Percentiles rank a stretch among this genome's conserved stretches.
Conservation (phyloP, 176 grass and related monocot species). For the Alopecurus myosuroides region DNA sequence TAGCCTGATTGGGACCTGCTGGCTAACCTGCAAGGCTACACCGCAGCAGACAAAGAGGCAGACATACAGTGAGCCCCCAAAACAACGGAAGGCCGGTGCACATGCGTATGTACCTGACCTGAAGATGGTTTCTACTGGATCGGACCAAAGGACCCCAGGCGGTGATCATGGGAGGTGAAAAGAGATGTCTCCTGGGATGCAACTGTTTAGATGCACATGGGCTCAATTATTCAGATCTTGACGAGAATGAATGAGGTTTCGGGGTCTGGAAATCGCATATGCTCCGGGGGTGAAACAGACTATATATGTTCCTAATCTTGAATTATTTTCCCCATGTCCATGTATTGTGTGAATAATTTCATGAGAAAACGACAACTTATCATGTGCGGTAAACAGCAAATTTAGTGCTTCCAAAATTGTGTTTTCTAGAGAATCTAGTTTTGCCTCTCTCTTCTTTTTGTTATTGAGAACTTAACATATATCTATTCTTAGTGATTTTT, state of each 20-base stretch:
- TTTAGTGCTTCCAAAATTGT: no score
- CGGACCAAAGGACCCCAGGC: background rate
- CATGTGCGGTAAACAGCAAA: no score
- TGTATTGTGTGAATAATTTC: no score
- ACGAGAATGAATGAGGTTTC: background rate
- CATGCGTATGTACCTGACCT: background rate
- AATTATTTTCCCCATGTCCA: no score
- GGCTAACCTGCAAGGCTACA: background rate
- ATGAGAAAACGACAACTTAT: no score
- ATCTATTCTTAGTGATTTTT: no score
- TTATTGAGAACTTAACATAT: no score
- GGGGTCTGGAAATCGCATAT: background rate
- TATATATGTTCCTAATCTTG: no score
- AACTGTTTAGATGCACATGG: conserved; percentile 14
- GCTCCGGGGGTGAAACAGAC: no score
- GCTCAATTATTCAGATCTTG: background rate
- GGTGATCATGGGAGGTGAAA: conserved; percentile 14
- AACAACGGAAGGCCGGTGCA: background rate
- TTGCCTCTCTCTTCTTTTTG: no score
- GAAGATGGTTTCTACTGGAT: background rate
- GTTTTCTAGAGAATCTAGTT: no score
- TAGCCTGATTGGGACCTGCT: conserved; percentile 17
- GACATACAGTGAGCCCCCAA: background rate
- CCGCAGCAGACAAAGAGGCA: conserved; percentile 7
- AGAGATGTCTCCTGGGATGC: background rate